A percentile compares a stretch with the other conserved stretches of the same genome.
Conservation (phyloP, 257 asterid genomes). For the Primulina tabacum region DNA sequence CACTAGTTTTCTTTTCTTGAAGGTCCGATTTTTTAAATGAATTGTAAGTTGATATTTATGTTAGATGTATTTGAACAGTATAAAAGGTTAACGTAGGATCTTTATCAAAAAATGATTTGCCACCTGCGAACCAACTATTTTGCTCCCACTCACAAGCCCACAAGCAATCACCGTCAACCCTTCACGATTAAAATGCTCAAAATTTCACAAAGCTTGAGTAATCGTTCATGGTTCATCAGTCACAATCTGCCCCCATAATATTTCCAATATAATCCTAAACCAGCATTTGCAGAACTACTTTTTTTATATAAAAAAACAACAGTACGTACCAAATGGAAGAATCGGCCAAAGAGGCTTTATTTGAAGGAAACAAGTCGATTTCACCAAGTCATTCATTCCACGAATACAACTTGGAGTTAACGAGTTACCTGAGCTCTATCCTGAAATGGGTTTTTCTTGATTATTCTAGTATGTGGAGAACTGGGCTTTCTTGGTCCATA, state of each 20-base stretch:
- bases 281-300: neutral
- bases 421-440: slow-evolving; percentile 47
- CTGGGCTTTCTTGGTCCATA: slow-evolving; percentile 79
- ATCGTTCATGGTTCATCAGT: neutral
- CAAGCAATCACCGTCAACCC: neutral
- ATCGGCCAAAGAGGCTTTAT: slow-evolving; percentile 29
- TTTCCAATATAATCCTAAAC: neutral
- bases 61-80: too few species aligned
- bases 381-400: slow-evolving; percentile 23
- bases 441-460: slow-evolving; percentile 77
- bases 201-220: neutral
- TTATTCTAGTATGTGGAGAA: slow-evolving; percentile 61
- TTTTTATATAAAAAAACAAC: neutral
- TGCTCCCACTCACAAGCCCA: neutral
- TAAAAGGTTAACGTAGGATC: too few species aligned
- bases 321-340: slow-evolving; percentile 37
- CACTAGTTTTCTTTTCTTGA: too few species aligned
- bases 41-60: too few species aligned
- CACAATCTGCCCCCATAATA: neutral
- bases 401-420: slow-evolving; percentile 38
- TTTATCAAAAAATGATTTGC: neutral
- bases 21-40: too few species aligned
- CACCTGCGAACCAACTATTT: neutral
- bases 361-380: slow-evolving; percentile 24
- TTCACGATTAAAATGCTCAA: neutral